These are phyloP conservation scores for Coemansia sp. DNA, from an alignment of 192 early-diverging fungal species.

Conservation along the genomic window DNA sequence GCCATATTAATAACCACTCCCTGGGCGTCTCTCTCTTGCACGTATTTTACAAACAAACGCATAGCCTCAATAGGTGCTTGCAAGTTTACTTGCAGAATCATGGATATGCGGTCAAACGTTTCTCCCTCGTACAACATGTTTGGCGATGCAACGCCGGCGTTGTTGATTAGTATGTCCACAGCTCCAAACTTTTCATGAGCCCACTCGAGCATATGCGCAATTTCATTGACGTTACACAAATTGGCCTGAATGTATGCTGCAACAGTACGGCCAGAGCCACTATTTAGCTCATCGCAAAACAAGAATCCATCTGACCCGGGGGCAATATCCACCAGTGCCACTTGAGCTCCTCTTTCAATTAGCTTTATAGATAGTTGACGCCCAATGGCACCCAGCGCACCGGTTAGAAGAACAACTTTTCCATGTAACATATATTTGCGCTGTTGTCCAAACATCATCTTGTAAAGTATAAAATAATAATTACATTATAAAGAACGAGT, in stretches of 20 bases:
- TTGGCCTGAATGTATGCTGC: slow-evolving; percentile 25
- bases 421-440: not conserved
- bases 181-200: slow-evolving; percentile 21
- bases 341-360: slow-evolving; percentile 12
- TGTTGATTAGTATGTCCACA: slow-evolving; percentile 40
- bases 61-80: slow-evolving; percentile 39
- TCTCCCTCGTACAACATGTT: slow-evolving; percentile 32
- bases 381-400: not conserved
- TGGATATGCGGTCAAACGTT: slow-evolving; percentile 22
- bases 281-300: slow-evolving; percentile 20
- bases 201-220: slow-evolving; percentile 20
- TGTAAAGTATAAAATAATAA: not conserved
- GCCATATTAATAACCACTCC: slow-evolving; percentile 45
- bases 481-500: too few relatives aligned
- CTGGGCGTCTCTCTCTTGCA: not conserved
- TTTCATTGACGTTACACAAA: slow-evolving; percentile 13
- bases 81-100: slow-evolving; percentile 29
- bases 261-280: not conserved
- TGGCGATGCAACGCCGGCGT: slow-evolving; percentile 37
- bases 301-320: not conserved
- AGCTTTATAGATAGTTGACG: slow-evolving; percentile 2
- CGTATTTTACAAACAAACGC: slow-evolving; percentile 31
- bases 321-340: slow-evolving; percentile 35
- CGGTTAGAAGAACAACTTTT: not conserved
- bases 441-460: not conserved